These are phyloP conservation scores for Saussurea involucrata DNA, from an alignment of 129 eudicot species.

Conservation along the genomic window DNA sequence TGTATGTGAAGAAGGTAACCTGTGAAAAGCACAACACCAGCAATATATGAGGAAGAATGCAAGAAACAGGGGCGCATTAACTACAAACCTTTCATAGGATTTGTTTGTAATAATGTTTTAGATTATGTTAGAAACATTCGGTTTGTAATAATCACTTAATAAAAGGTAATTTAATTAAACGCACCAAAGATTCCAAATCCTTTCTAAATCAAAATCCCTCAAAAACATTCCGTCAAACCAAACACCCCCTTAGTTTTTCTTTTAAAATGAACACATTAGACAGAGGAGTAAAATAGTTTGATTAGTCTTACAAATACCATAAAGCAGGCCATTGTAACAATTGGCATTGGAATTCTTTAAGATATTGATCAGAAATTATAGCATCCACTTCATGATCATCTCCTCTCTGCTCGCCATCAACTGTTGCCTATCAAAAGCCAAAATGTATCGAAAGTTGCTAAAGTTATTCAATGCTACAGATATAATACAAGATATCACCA, in stretches of 20 bases:
- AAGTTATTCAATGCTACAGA: background rate
- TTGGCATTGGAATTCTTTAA: slow-evolving; percentile 45
- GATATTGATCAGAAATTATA: slow-evolving; percentile 40
- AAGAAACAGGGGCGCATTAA: background rate
- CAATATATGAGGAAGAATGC: background rate
- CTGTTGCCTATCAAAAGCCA: slow-evolving; percentile 30
- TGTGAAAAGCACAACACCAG: slow-evolving; percentile 22
- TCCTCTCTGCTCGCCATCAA: slow-evolving; percentile 31
- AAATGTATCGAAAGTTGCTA: background rate
- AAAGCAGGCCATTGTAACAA: slow-evolving; percentile 61
- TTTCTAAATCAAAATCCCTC: too few relatives aligned
- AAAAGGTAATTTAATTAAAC: too few relatives aligned
- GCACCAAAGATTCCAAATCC: too few relatives aligned
- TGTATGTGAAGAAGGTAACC: slow-evolving; percentile 52
- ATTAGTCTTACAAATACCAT: slow-evolving; percentile 63
- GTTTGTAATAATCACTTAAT: too few relatives aligned
- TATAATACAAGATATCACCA: background rate
- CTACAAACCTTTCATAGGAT: background rate
- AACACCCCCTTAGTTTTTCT: background rate
- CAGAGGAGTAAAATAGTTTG: background rate
- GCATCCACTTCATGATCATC: slow-evolving; percentile 30
- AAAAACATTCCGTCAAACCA: too few relatives aligned
- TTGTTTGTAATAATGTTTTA: too few relatives aligned
- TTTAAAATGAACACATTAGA: background rate
- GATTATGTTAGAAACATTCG: too few relatives aligned